phyloP scores from a whole-genome alignment of 2,329 filamentous ascomycete species.

The Cercospora beticola region DNA sequence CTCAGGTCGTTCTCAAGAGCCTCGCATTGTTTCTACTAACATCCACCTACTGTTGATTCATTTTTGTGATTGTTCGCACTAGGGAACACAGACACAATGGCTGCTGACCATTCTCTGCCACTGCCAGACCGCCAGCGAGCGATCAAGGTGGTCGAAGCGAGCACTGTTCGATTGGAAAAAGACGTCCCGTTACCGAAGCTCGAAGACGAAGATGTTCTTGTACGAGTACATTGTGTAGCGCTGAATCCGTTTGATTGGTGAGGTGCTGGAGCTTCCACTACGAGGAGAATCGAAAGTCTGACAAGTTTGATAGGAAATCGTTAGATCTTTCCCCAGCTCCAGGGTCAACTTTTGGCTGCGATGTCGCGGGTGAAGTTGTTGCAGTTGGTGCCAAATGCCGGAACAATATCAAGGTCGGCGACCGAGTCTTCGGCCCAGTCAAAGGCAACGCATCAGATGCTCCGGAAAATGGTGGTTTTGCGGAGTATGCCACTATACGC shows the following conservation, averaged over 20 bases:
- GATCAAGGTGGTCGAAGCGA: slow-evolving; percentile 20
- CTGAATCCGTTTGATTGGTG: slow-evolving; percentile 27
- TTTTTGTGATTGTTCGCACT: background rate
- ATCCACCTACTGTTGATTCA: background rate
- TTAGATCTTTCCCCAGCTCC: slow-evolving; percentile 24
- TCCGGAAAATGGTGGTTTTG: slow-evolving; percentile 23
- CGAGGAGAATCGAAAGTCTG: background rate
- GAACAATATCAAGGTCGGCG: slow-evolving; percentile 16
- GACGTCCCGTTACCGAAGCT: slow-evolving; percentile 16
- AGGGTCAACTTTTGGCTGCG: slow-evolving; percentile 24
- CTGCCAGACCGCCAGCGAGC: slow-evolving; percentile 20
- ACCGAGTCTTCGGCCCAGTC: slow-evolving; percentile 24
- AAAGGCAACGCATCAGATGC: slow-evolving; percentile 22
- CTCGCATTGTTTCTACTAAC: background rate
- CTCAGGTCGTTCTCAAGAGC: background rate
- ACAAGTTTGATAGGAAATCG: slow-evolving; percentile 20
- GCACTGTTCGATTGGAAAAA: slow-evolving; percentile 17
- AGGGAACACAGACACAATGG: slow-evolving; percentile 3
- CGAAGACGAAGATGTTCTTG: slow-evolving; percentile 21
- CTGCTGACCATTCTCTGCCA: slow-evolving; percentile 1
- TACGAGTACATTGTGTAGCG: slow-evolving; percentile 22
- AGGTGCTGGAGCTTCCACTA: background rate
- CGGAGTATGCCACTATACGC: slow-evolving; percentile 21
- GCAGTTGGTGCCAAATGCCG: slow-evolving; percentile 19
- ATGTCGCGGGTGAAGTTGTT: slow-evolving; percentile 23